phyloP scores from a whole-genome alignment of 768 basidiomycete species.

The Pisolithus sp. region DNA sequence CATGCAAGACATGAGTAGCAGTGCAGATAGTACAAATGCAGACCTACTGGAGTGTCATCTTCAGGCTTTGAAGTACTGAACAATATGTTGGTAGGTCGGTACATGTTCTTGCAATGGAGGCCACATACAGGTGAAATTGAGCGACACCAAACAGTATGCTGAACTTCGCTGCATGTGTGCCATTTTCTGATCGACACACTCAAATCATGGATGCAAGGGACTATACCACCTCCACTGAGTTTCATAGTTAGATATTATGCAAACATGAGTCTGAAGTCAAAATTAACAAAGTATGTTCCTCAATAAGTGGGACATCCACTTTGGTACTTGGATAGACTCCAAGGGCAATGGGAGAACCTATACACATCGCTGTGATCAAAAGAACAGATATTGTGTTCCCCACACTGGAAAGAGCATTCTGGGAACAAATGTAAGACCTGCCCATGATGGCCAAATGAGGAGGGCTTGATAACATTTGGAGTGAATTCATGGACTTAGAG shows the following conservation, averaged over 20 bases:
- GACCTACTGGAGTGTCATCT: conserved; percentile 87
- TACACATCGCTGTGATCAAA: neutral
- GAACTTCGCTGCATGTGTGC: conserved; percentile 95
- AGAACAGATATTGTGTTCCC: too few relatives aligned
- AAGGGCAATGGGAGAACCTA: conserved; percentile 89
- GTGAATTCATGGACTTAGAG: conserved; percentile 65
- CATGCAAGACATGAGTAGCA: too few relatives aligned
- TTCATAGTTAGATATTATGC: conserved; percentile 56
- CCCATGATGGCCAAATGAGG: conserved; percentile 76
- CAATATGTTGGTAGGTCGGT: conserved; percentile 1
- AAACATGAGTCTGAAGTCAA: conserved; percentile 5
- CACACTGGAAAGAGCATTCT: too few relatives aligned
- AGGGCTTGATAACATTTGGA: conserved; percentile 98
- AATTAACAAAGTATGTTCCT: conserved; percentile 47
- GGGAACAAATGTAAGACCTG: conserved; percentile 86
- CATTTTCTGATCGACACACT: conserved; percentile 93
- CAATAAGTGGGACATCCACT: conserved; percentile 74
- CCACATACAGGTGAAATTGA: conserved; percentile 84
- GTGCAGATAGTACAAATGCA: too few relatives aligned
- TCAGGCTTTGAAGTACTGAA: conserved; percentile 81
- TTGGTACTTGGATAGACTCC: conserved; percentile 90
- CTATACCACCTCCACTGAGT: conserved; percentile 81
- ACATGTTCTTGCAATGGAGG: neutral
- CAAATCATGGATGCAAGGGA: conserved; percentile 93
- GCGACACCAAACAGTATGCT: conserved; percentile 91